Percentiles rank a stretch among this genome's conserved stretches.
These are phyloP conservation scores for Microsporum canis DNA, from an alignment of 2,329 filamentous ascomycete genomes.

Conservation along the genomic window DNA sequence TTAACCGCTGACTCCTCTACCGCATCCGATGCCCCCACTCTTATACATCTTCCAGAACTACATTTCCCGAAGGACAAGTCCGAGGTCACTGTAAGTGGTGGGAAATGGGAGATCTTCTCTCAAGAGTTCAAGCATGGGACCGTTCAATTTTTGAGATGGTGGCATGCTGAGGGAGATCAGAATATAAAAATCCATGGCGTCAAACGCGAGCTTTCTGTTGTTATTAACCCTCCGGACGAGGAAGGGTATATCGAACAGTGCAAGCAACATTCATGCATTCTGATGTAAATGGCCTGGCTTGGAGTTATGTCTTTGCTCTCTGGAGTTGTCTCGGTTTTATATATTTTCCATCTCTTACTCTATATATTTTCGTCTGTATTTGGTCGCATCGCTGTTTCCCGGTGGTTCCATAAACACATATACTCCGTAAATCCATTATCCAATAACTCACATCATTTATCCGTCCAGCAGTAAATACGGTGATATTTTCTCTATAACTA, in stretches of 20 bases:
- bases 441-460: too few species aligned
- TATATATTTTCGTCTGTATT: not conserved
- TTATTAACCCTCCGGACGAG: constrained; percentile 52
- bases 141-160: constrained; percentile 76
- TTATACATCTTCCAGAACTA: constrained; percentile 78
- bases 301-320: not conserved
- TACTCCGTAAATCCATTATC: too few species aligned
- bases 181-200: constrained; percentile 64
- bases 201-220: constrained; percentile 43
- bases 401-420: too few species aligned
- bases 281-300: constrained; percentile 34
- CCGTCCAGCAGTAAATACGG: too few species aligned
- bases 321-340: not conserved
- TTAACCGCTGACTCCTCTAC: constrained; percentile 52
- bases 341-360: not conserved
- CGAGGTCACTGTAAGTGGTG: constrained; percentile 64
- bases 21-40: constrained; percentile 57
- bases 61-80: constrained; percentile 73
- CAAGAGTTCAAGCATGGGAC: constrained; percentile 59
- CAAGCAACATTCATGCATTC: constrained; percentile 36
- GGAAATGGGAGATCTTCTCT: constrained; percentile 76
- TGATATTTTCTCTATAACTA: too few species aligned
- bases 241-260: constrained; percentile 66
- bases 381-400: not conserved
- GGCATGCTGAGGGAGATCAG: constrained; percentile 81